These are phyloP conservation scores for Pyrenochaeta sp. DNA, from an alignment of 2,329 filamentous ascomycete genomes.

Conservation along the genomic window DNA sequence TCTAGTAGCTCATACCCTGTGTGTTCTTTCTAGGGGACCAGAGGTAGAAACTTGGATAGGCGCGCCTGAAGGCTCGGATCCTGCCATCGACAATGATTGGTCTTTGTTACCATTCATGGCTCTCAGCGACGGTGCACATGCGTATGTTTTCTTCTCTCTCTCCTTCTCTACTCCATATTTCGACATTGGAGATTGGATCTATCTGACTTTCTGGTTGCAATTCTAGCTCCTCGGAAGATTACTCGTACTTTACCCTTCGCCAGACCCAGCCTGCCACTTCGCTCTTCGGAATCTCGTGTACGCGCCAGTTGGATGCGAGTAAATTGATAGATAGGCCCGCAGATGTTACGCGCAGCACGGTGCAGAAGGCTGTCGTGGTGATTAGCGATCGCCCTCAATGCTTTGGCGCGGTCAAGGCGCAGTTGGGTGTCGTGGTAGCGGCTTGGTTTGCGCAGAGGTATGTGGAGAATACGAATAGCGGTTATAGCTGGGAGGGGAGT, in stretches of 20 bases:
- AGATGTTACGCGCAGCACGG: conserved; percentile 95
- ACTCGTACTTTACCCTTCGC: conserved; percentile 96
- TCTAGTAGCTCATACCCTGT: too few relatives aligned
- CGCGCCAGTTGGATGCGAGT: conserved; percentile 84
- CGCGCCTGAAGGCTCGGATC: conserved; percentile 75
- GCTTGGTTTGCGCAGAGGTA: conserved; percentile 94
- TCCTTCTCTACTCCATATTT: neutral
- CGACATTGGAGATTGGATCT: too few relatives aligned
- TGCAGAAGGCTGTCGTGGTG: conserved; percentile 97
- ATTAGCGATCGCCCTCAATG: conserved; percentile 89
- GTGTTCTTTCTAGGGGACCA: conserved; percentile 70
- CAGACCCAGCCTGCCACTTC: conserved; percentile 73
- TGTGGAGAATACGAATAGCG: conserved; percentile 22
- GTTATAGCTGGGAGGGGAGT: neutral
- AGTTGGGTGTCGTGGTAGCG: conserved; percentile 87
- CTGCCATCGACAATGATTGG: conserved; percentile 88
- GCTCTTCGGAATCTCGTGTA: conserved; percentile 95
- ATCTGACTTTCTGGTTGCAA: too few relatives aligned
- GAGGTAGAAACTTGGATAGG: conserved; percentile 96
- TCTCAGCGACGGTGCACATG: conserved; percentile 92
- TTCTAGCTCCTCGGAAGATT: conserved; percentile 84
- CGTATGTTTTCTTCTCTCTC: conserved; percentile 64
- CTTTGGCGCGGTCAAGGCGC: conserved; percentile 90
- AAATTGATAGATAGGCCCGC: conserved; percentile 79
- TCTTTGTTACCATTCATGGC: conserved; percentile 94